phyloP scores from a whole-genome alignment of 805 yeast genomes.

The Saccharomyces paradoxus region DNA sequence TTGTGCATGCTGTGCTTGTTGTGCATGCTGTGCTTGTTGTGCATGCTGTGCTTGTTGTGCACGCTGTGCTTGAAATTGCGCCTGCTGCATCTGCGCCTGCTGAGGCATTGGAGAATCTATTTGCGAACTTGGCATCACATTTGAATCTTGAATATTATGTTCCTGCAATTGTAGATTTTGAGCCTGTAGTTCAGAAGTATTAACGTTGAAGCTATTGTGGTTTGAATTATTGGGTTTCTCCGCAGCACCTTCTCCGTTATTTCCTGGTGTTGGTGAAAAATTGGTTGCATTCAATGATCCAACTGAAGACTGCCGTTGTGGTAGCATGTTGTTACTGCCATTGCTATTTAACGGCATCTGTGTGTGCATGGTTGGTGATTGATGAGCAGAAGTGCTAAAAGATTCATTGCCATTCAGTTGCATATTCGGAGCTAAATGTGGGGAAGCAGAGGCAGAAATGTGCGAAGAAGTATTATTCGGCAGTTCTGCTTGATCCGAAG shows the following conservation, averaged over 20 bases:
- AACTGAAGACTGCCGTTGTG: neutral
- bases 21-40: slow-evolving; percentile 6
- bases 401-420: neutral
- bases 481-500: neutral
- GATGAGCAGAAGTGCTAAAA: neutral
- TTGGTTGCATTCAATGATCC: neutral
- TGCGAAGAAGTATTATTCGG: neutral
- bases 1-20: neutral
- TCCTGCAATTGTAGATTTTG: neutral
- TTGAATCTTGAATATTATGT: neutral
- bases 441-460: neutral
- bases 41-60: neutral
- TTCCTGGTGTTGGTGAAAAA: neutral
- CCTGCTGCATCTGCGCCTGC: slow-evolving; percentile 5
- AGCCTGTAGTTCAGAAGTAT: neutral
- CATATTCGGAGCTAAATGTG: neutral
- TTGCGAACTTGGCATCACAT: neutral
- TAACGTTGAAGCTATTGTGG: neutral
- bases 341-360: neutral
- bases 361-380: neutral
- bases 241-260: neutral
- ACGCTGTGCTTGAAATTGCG: slow-evolving; percentile 2
- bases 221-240: neutral
- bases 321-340: neutral
- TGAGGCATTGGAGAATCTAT: slow-evolving; percentile 5